Percentiles rank a stretch among this genome's conserved stretches.
Evolutionary conservation across 352 stramenopile species (phyloP).

Genomic region (Phytophthora hybrid): DNA sequence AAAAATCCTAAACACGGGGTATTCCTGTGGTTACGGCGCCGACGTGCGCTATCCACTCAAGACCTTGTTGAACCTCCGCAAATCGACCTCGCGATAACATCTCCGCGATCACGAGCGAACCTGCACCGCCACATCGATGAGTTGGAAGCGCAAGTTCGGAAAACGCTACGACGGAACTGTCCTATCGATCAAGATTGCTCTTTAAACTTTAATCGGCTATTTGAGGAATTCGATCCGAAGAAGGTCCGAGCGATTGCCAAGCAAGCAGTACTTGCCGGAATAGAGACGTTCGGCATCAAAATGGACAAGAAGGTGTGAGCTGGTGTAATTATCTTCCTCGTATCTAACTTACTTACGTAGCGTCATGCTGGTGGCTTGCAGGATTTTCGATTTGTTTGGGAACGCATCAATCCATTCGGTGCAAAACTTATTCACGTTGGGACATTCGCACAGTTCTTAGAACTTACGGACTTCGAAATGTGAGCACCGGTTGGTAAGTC

Average conservation of each 20-base stretch:
- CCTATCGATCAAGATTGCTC: slow-evolving; percentile 79
- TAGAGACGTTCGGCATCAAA: slow-evolving; percentile 80
- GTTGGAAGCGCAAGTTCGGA: slow-evolving; percentile 73
- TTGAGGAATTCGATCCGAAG: slow-evolving; percentile 83
- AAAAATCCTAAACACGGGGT: slow-evolving; percentile 63
- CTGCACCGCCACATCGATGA: slow-evolving; percentile 68
- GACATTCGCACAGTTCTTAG: slow-evolving; percentile 70
- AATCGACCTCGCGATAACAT: slow-evolving; percentile 45
- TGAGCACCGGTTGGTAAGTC: slow-evolving; percentile 32
- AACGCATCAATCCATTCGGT: slow-evolving; percentile 71
- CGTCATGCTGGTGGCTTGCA: slow-evolving; percentile 11
- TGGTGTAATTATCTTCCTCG: not conserved
- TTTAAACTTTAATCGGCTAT: slow-evolving; percentile 77
- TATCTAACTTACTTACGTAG: not conserved
- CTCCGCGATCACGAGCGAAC: slow-evolving; percentile 51
- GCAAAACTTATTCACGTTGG: slow-evolving; percentile 66
- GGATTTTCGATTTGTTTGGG: slow-evolving; percentile 74
- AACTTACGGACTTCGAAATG: slow-evolving; percentile 84
- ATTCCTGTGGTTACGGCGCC: slow-evolving; percentile 72
- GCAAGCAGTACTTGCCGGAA: slow-evolving; percentile 54
- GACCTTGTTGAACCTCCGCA: slow-evolving; percentile 64
- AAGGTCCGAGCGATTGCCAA: slow-evolving; percentile 60
- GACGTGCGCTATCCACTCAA: slow-evolving; percentile 41
- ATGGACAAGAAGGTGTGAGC: slow-evolving; percentile 71
- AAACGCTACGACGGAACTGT: slow-evolving; percentile 74